phyloP scores from a whole-genome alignment of 1,284 basidiomycete genomes.

The Microbotryum intermedium region DNA sequence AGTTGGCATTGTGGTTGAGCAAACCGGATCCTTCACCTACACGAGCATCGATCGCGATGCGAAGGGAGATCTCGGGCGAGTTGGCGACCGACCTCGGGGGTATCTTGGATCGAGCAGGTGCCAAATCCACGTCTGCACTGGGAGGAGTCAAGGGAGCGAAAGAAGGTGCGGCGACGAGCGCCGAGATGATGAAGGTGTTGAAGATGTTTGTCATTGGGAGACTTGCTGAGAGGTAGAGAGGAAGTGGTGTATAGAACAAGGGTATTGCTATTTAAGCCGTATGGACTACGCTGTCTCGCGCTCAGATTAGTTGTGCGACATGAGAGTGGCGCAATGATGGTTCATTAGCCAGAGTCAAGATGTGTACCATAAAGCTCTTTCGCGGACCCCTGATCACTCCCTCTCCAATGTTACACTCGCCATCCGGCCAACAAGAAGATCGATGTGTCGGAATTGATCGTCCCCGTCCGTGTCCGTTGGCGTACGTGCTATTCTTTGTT shows the following conservation, averaged over 20 bases:
- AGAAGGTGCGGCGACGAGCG: neutral
- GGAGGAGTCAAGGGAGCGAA: neutral
- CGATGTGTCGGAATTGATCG: constrained; percentile 10
- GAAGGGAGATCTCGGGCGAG: constrained; percentile 57
- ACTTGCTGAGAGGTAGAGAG: constrained; percentile 4
- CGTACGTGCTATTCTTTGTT: neutral
- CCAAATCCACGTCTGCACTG: constrained; percentile 19
- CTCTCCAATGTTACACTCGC: constrained; percentile 13
- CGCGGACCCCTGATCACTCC: too few relatives aligned
- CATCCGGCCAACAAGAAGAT: constrained; percentile 23
- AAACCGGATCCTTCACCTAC: neutral
- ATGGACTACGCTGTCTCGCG: too few relatives aligned
- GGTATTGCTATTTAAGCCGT: too few relatives aligned
- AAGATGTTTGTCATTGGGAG: constrained; percentile 51
- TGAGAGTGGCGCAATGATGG: too few relatives aligned
- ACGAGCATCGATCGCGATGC: constrained; percentile 23
- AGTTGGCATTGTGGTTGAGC: constrained; percentile 57
- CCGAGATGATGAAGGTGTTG: constrained; percentile 42
- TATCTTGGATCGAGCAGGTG: constrained; percentile 56
- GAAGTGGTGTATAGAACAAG: neutral
- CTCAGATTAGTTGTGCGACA: too few relatives aligned
- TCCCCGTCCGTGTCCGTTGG: neutral
- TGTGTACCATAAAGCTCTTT: too few relatives aligned
- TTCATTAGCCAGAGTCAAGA: too few relatives aligned
- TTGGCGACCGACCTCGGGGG: constrained; percentile 44